Base-by-base conservation (phyloP, 768 basidiomycete species). In the Trametes gibbosa region DNA sequence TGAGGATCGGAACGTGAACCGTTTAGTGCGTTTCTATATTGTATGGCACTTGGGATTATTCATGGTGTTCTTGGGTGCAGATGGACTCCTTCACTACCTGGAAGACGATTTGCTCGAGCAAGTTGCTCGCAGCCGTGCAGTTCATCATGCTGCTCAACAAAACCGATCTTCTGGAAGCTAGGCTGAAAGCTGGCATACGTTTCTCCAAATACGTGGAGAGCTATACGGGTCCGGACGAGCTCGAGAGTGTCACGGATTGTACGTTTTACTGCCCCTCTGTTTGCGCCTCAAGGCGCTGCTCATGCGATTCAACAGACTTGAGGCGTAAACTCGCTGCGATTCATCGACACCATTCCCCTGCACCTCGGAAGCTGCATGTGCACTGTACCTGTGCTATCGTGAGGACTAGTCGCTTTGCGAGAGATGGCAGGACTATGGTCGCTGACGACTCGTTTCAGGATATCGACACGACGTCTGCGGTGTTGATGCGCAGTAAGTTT, bases 141-240 rank as follows among this genome's bases (percentile, higher is more conserved):
- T 77, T 87, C 52, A 79, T 87, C 42, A 70, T 88, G 19, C 79
- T 87, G 66, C 74, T 87, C 17, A 86, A 85, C 74, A 86, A 87
- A 63, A 73, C 76, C 58, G 86, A 87, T 66, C 78, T 87, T 56
- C 73, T 87, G 23, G 75, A 81, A 27, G 71, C 73, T 16, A 84
- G 85, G 66, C 73, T 87, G 10, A 70, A 75, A 54, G 67, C 62
- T 9, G 84, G 84, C 2, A 68, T 84, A 10, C 72, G 75, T 50
- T 84, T 87, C 62, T 74, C 76, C n/a, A 72, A 77, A 16, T 83
- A 81, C 63, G 82, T 86, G 7, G 79, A 79, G 25, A 78, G 79
- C 8, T 87, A 82, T 67, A 73, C 74, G 42, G 78, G 79, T 41
- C 76, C 76, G 63, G 86, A 86, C 61, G 78, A 81, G 27, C 71